phyloP scores from a whole-genome alignment of 352 stramenopile species.

The Phytophthora megakarya region DNA sequence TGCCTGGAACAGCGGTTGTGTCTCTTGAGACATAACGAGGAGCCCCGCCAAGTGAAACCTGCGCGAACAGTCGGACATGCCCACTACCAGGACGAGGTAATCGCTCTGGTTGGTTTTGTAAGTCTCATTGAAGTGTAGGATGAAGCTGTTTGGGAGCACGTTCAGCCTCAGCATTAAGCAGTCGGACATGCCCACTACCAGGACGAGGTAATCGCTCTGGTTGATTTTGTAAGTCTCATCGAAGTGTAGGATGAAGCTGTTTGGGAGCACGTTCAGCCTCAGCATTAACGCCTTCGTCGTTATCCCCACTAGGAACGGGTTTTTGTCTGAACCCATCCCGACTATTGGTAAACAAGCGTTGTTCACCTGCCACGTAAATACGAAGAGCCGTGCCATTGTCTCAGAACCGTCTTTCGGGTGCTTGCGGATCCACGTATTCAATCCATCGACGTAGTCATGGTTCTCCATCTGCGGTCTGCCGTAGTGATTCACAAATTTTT shows the following conservation, averaged over 20 bases:
- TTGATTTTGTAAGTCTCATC: conserved; percentile 16
- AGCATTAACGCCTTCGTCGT: conserved; percentile 1
- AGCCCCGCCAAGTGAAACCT: background rate
- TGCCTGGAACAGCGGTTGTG: background rate
- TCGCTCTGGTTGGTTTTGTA: conserved; percentile 18
- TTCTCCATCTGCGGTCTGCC: background rate
- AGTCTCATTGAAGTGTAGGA: background rate
- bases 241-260: background rate
- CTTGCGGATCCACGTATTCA: conserved; percentile 1
- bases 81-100: conserved; percentile 4
- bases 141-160: background rate
- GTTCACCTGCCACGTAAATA: background rate
- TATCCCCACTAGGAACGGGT: background rate
- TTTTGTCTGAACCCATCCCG: background rate
- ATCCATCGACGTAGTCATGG: background rate
- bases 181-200: conserved; percentile 1
- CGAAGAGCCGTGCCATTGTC: background rate
- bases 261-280: background rate
- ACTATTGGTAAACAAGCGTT: background rate
- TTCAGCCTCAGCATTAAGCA: background rate
- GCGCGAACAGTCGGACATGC: background rate
- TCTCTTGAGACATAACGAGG: conserved; percentile 13
- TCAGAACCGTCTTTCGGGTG: too few species aligned
- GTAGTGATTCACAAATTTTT: conserved; percentile 18
- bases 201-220: conserved; percentile 1